Percentiles rank a stretch among this genome's conserved stretches.
Conservation (phyloP, 73 alveolate genomes). For the Stentor coeruleus region DNA sequence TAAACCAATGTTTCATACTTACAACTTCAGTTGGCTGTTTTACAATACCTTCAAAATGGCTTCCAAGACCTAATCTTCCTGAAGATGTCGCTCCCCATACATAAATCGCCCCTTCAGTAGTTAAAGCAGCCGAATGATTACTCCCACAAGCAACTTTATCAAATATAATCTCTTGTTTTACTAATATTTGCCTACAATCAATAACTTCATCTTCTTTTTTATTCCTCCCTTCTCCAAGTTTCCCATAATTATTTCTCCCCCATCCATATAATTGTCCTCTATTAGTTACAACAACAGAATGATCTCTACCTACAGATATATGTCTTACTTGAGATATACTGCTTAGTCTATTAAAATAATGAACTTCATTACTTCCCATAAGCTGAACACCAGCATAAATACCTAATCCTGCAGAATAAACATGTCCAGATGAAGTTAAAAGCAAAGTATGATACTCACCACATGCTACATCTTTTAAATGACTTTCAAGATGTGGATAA, state of each 20-base stretch:
- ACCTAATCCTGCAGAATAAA: conserved; percentile 44
- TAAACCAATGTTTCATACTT: not conserved
- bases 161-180: not conserved
- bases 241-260: conserved; percentile 30
- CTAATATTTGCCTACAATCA: not conserved
- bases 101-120: conserved; percentile 39
- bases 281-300: conserved; percentile 24
- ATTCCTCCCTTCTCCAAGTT: conserved; percentile 27
- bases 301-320: conserved; percentile 6
- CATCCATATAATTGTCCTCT: conserved; percentile 36
- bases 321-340: not conserved
- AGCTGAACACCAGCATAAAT: conserved; percentile 26
- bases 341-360: not conserved
- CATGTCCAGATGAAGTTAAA: conserved; percentile 30
- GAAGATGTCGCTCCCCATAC: conserved; percentile 33
- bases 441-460: conserved; percentile 56
- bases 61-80: conserved; percentile 15
- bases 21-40: not conserved
- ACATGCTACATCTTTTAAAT: conserved; percentile 33
- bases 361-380: conserved; percentile 7
- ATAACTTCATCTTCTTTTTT: not conserved
- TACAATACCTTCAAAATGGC: not conserved
- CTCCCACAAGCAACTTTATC: conserved; percentile 8
- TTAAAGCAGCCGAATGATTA: conserved; percentile 42
- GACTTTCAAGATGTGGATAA: not conserved